These are phyloP conservation scores for Alternaria alternata DNA, from an alignment of 2,329 filamentous ascomycete species.

Conservation along the genomic window DNA sequence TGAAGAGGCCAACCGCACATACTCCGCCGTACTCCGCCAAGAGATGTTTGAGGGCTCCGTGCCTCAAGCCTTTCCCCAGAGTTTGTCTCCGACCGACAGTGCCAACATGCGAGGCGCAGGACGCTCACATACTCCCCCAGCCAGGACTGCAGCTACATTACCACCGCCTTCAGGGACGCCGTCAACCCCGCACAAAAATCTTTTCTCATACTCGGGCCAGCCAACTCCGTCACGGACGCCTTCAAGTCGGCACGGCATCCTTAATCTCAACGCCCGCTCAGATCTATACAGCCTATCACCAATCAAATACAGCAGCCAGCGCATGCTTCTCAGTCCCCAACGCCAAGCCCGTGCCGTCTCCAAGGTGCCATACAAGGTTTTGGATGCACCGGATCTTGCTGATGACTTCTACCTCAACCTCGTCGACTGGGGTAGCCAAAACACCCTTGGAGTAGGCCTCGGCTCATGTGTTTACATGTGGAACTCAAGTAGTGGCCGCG, in stretches of 20 bases:
- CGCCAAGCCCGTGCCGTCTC: constrained; percentile 89
- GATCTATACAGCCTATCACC: constrained; percentile 97
- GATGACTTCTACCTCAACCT: constrained; percentile 98
- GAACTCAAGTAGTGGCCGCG: constrained; percentile 90
- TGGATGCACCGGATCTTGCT: constrained; percentile 93
- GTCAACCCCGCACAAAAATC: constrained; percentile 95
- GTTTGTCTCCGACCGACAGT: constrained; percentile 60
- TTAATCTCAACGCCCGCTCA: constrained; percentile 86
- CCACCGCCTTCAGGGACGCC: constrained; percentile 80
- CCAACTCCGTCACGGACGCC: constrained; percentile 90
- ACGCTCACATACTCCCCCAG: constrained; percentile 82
- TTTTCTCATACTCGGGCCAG: constrained; percentile 90
- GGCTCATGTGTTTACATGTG: constrained; percentile 97
- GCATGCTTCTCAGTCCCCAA: constrained; percentile 88
- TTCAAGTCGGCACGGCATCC: constrained; percentile 78
- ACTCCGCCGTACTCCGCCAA: constrained; percentile 83
- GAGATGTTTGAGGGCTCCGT: constrained; percentile 93
- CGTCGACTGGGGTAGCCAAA: constrained; percentile 96
- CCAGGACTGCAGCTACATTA: constrained; percentile 67
- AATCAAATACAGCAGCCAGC: constrained; percentile 90
- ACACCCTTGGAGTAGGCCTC: constrained; percentile 90
- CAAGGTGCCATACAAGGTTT: constrained; percentile 96
- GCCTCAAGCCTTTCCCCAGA: constrained; percentile 76
- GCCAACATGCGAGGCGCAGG: constrained; percentile 69
- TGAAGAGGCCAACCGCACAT: constrained; percentile 94